Conservation (phyloP, 2,329 filamentous ascomycete species). For the Eurotiales sp. region DNA sequence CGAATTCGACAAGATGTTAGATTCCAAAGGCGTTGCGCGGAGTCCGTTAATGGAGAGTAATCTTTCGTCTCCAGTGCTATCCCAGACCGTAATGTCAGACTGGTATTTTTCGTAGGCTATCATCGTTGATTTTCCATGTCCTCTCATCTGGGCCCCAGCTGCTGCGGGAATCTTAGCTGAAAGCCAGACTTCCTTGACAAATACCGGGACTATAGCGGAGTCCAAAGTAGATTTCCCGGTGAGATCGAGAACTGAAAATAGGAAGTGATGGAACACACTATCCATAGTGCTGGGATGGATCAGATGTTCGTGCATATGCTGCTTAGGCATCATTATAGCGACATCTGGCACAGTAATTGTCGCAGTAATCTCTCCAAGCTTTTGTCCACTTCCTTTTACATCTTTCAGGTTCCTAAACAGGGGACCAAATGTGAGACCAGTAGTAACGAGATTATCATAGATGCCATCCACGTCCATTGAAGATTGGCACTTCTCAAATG, state of each 20-base stretch:
- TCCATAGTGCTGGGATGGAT: conserved; percentile 38
- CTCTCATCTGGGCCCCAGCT: conserved; percentile 21
- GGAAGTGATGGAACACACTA: conserved; percentile 27
- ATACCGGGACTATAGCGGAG: conserved; percentile 27
- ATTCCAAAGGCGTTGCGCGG: conserved; percentile 27
- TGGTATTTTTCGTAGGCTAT: conserved; percentile 21
- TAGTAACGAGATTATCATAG: conserved; percentile 25
- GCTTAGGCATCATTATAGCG: conserved; percentile 29
- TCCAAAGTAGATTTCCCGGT: conserved; percentile 21
- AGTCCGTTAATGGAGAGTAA: conserved; percentile 25
- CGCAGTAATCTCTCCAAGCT: conserved; percentile 20
- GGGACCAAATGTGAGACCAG: conserved; percentile 29
- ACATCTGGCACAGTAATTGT: conserved; percentile 28
- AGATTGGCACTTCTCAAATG: conserved; percentile 19
- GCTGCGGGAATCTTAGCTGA: conserved; percentile 23
- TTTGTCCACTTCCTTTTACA: conserved; percentile 19
- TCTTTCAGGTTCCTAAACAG: conserved; percentile 28
- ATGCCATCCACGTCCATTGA: conserved; percentile 21
- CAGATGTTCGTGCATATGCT: conserved; percentile 28
- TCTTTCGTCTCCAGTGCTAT: conserved; percentile 14
- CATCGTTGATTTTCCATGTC: conserved; percentile 22
- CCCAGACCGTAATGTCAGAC: conserved; percentile 21
- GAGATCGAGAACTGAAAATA: conserved; percentile 24
- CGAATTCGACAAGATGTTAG: conserved; percentile 12
- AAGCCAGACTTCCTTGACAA: conserved; percentile 31